Evolutionary conservation across 202 grass and related monocot species (phyloP), one percentile per base, ranked within the genome.

Genomic region (Schoenoplectus triqueter): DNA sequence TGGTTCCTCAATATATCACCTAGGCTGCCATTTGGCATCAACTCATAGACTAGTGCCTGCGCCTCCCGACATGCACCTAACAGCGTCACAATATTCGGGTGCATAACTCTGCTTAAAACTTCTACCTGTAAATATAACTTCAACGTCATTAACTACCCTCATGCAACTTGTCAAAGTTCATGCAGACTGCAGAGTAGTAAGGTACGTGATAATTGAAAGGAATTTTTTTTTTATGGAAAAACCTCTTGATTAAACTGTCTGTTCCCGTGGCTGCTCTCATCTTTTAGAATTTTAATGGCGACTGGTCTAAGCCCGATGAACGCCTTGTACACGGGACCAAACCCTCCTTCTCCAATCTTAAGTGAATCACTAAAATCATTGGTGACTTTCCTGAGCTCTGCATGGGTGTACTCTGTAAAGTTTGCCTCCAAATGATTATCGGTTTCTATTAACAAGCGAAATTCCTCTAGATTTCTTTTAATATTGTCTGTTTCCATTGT

Each of bases 281-380:
- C 0, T 3, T 63, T 59, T 6, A 57, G 17, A 13, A 69, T 55
- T 46, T 84, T 84, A 21, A 84, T 51, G 4, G 81, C 64, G 11
- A 84, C 81, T 10, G 41, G 15, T 31, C 13, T 71, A 46, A 56
- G 17, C 46, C 18, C 15, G 13, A 84, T 44, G 20, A 40, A 48
- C 20, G 45, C 46, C 14, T 52, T 71, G 47, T 84, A 84, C 39
- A 84, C 47, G 8, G 5, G 19, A 20, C 62, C 81, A 15, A 54
- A 84, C 11, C 81, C 81, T 4, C 65, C 81, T 54, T 84, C 81
- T 55, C 81, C 81, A 20, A 84, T 84, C 64, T 71, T 84, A 48
- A 15, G 10, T 10, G 9, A 31, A 17, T 84, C 64, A 11, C 13
- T 63, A 49, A 84, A 84, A 42, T 56, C 2, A 56, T 56, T 56